Conservation (phyloP, 2,329 filamentous ascomycete genomes). For the Tolypocladium ophioglossoides region DNA sequence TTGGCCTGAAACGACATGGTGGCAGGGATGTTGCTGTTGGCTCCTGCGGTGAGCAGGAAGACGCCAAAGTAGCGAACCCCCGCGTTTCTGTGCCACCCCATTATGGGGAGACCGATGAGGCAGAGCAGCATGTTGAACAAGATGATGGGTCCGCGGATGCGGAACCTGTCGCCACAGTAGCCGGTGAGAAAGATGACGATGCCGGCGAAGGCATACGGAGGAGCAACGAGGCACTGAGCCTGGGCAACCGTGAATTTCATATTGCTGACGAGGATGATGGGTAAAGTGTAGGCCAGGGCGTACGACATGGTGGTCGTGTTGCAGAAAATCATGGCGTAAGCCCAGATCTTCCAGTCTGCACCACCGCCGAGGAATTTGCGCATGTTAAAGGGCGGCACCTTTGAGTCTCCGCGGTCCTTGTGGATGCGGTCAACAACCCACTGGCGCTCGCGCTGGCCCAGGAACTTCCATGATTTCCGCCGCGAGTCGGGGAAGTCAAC, state of each 20-base stretch:
- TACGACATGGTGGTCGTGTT: constrained; percentile 64
- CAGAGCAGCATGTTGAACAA: constrained; percentile 54
- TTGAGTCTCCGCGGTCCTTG: constrained; percentile 45
- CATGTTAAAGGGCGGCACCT: constrained; percentile 40
- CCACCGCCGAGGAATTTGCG: constrained; percentile 34
- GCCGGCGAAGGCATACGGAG: constrained; percentile 56
- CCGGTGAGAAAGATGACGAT: constrained; percentile 49
- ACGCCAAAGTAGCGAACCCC: constrained; percentile 61
- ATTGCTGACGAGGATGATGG: constrained; percentile 55
- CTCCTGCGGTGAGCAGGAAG: constrained; percentile 65
- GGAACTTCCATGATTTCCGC: constrained; percentile 40
- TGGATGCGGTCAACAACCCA: constrained; percentile 45
- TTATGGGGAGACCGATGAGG: constrained; percentile 60
- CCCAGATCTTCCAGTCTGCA: constrained; percentile 49
- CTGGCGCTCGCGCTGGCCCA: constrained; percentile 37
- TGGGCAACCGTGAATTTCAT: constrained; percentile 55
- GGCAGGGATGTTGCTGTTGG: constrained; percentile 67
- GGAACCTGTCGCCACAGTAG: constrained; percentile 57
- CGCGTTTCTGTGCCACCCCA: constrained; percentile 52
- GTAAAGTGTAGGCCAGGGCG: constrained; percentile 68
- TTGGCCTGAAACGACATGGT: constrained; percentile 75
- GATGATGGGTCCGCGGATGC: constrained; percentile 55
- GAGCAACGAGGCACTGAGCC: constrained; percentile 62
- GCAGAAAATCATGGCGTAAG: constrained; percentile 49
- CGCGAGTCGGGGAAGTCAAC: constrained; percentile 54